Conservation (phyloP, 106 monocot species). For the Dioscorea alata region DNA sequence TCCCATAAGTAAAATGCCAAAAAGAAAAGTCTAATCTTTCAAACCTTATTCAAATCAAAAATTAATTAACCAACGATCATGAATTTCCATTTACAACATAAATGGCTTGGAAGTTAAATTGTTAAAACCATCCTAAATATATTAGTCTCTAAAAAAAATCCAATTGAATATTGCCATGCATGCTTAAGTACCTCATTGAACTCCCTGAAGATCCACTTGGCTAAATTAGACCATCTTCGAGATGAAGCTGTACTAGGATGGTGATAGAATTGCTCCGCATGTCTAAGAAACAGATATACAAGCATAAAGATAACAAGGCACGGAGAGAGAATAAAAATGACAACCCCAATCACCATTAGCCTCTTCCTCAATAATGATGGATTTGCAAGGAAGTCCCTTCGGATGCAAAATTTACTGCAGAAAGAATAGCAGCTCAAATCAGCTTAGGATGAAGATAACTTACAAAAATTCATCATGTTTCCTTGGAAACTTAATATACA, state of each 20-base stretch:
- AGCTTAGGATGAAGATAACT: too few species aligned
- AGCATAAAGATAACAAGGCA: conserved; percentile 91
- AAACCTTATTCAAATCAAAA: too few species aligned
- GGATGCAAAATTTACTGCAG: conserved; percentile 85
- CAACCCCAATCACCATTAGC: conserved; percentile 59
- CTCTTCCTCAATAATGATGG: conserved; percentile 69
- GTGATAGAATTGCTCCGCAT: conserved; percentile 98
- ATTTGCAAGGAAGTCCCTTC: conserved; percentile 72
- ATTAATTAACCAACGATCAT: too few species aligned
- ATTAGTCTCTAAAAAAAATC: too few species aligned
- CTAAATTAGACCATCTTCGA: conserved; percentile 94
- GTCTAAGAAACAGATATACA: conserved; percentile 82
- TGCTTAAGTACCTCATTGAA: conserved; percentile 78
- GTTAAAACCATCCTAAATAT: too few species aligned
- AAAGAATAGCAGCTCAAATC: neutral
- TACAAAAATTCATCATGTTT: too few species aligned
- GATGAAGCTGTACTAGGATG: conserved; percentile 93
- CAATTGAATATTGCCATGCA: too few species aligned
- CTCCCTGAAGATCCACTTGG: conserved; percentile 95
- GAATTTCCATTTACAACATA: too few species aligned
- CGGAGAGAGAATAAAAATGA: conserved; percentile 81
- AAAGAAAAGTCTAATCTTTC: too few species aligned
- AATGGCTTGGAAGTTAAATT: too few species aligned
- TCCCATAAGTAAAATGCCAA: too few species aligned
- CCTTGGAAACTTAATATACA: too few species aligned